phyloP scores from a whole-genome alignment of 495 filamentous ascomycete genomes.

The Hypoxylon fragiforme region DNA sequence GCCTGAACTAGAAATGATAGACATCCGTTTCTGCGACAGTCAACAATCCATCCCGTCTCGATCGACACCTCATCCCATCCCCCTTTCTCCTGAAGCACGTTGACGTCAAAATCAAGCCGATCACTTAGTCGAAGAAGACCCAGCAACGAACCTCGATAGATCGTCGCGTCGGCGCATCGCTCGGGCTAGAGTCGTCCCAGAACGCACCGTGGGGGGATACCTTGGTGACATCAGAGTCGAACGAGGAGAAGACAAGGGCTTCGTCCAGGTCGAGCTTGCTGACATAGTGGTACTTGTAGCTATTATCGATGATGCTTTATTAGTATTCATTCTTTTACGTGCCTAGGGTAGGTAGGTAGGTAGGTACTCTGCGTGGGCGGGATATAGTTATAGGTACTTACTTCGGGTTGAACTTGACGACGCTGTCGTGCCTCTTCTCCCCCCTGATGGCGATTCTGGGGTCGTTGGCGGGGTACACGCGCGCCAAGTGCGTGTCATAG shows the following conservation, averaged over 20 bases:
- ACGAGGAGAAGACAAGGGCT: constrained; percentile 37
- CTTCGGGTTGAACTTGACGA: constrained; percentile 34
- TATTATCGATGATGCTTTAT: constrained; percentile 14
- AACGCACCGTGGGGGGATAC: constrained; percentile 36
- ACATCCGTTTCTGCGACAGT: constrained; percentile 14
- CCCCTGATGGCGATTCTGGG: constrained; percentile 33
- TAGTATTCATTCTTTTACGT: neutral
- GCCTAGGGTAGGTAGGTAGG: neutral
- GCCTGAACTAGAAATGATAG: constrained; percentile 32
- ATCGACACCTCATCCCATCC: constrained; percentile 8
- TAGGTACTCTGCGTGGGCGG: neutral
- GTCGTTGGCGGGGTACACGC: constrained; percentile 35
- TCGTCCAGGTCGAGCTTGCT: constrained; percentile 43
- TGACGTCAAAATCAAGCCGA: neutral
- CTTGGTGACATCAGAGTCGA: constrained; percentile 36
- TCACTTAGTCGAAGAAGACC: constrained; percentile 35
- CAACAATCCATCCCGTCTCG: constrained; percentile 6
- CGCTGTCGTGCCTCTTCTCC: constrained; percentile 35
- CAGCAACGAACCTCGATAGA: constrained; percentile 39
- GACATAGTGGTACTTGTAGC: constrained; percentile 45
- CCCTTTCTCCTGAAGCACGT: no score
- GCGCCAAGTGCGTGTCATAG: constrained; percentile 31
- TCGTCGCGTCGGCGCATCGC: constrained; percentile 30
- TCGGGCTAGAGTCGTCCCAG: constrained; percentile 34
- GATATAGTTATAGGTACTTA: constrained; percentile 12